A percentile compares a stretch with the other conserved stretches of the same genome.
Conservation (phyloP, 2,329 filamentous ascomycete species). For the Sporothrix globosa region DNA sequence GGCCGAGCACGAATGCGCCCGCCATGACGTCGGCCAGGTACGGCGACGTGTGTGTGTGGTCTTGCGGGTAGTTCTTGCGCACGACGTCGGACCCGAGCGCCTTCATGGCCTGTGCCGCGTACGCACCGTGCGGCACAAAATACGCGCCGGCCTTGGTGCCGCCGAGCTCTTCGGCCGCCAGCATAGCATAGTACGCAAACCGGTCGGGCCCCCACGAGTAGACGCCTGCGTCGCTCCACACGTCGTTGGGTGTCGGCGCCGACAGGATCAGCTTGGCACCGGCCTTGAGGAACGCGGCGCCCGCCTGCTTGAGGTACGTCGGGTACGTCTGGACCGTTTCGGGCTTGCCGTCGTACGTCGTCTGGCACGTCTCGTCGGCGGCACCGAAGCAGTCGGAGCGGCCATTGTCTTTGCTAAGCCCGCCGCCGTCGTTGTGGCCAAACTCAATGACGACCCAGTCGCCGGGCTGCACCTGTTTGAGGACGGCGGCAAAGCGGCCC, state of each 20-base stretch:
- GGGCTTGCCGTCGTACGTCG: constrained; percentile 44
- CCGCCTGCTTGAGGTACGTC: constrained; percentile 62
- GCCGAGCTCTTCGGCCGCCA: constrained; percentile 45
- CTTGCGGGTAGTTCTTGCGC: constrained; percentile 58
- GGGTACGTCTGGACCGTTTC: constrained; percentile 65
- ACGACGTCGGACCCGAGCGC: constrained; percentile 53
- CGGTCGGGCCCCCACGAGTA: constrained; percentile 54
- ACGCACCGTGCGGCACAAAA: constrained; percentile 60
- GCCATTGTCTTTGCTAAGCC: constrained; percentile 60
- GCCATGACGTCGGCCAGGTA: constrained; percentile 60
- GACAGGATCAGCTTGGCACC: constrained; percentile 64
- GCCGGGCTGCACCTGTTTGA: constrained; percentile 52
- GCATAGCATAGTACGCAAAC: constrained; percentile 57
- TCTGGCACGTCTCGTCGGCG: constrained; percentile 56
- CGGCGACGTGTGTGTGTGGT: constrained; percentile 65
- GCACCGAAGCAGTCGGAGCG: constrained; percentile 60
- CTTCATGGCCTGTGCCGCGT: constrained; percentile 56
- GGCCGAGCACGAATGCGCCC: constrained; percentile 52
- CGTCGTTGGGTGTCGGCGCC: constrained; percentile 60
- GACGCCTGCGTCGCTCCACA: constrained; percentile 58
- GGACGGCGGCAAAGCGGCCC: constrained; percentile 63
- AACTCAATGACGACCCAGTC: constrained; percentile 72
- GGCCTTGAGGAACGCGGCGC: constrained; percentile 56
- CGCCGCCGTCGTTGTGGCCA: constrained; percentile 71
- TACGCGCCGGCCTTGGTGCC: constrained; percentile 49